Conservation (phyloP, 345 rosid species). For the Passiflora organensis region DNA sequence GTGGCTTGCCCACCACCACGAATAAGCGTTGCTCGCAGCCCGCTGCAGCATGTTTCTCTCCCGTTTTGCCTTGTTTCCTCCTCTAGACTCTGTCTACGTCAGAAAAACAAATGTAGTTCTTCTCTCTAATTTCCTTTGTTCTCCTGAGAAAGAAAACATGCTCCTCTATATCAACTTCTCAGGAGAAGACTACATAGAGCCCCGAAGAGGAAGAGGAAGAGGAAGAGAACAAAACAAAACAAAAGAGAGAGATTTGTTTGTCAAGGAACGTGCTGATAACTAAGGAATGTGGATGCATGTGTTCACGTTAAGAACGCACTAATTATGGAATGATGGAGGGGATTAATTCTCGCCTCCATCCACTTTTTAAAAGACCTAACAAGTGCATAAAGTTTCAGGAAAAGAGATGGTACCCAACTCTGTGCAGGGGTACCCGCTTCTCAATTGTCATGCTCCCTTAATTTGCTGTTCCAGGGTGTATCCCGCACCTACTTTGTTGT, state of each 20-base stretch:
- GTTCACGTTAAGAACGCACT: constrained; percentile 5
- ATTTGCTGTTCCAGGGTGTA: too few relatives aligned
- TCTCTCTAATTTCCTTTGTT: neutral
- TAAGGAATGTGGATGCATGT: neutral
- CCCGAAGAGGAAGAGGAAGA: too few relatives aligned
- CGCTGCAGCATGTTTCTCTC: constrained; percentile 61
- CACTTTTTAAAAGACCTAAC: constrained; percentile 12
- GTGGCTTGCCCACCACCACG: constrained; percentile 99
- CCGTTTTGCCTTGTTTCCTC: neutral
- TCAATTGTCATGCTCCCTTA: too few relatives aligned
- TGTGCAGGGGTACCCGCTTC: too few relatives aligned
- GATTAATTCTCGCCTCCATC: constrained; percentile 46
- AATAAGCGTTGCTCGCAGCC: constrained; percentile 94
- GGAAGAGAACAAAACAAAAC: neutral
- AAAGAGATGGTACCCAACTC: too few relatives aligned
- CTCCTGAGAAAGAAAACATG: too few relatives aligned
- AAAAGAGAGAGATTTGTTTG: constrained; percentile 1
- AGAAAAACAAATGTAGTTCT: neutral
- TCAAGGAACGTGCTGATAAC: neutral
- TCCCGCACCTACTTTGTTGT: too few relatives aligned
- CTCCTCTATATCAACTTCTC: too few relatives aligned
- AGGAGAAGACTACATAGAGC: too few relatives aligned
- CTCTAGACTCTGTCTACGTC: neutral
- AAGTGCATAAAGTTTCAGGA: neutral
- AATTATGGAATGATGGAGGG: constrained; percentile 40